Evolutionary conservation across 2,329 filamentous ascomycete genomes (phyloP).

Genomic region (Leptodontidium sp.): DNA sequence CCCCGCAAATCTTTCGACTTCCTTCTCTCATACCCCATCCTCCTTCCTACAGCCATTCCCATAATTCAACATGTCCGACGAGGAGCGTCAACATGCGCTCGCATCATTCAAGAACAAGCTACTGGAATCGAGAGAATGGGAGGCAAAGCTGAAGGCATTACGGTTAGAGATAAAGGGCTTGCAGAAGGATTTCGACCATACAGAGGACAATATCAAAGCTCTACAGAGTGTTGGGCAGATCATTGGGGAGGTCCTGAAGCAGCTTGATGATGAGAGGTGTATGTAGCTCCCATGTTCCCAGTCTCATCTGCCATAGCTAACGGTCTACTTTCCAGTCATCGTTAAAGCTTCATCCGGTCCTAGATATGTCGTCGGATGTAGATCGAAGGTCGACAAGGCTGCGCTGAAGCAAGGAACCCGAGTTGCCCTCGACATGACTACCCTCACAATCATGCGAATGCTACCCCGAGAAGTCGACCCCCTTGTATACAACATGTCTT

Average conservation of each 20-base stretch:
- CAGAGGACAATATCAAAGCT: slow-evolving; percentile 99
- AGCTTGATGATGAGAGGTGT: slow-evolving; percentile 99
- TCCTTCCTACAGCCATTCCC: neutral
- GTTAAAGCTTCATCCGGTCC: slow-evolving; percentile 98
- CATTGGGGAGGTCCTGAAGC: slow-evolving; percentile 98
- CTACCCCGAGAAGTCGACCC: slow-evolving; percentile 97
- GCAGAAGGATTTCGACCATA: slow-evolving; percentile 94
- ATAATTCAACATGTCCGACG: slow-evolving; percentile 49
- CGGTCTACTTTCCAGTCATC: slow-evolving; percentile 70
- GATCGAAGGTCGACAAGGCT: slow-evolving; percentile 95
- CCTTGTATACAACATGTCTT: slow-evolving; percentile 99
- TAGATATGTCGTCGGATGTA: slow-evolving; percentile 96
- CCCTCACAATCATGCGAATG: slow-evolving; percentile 99
- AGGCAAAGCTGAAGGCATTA: slow-evolving; percentile 93
- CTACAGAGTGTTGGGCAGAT: slow-evolving; percentile 99
- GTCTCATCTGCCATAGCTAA: slow-evolving; percentile 33
- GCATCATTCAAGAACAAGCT: slow-evolving; percentile 81
- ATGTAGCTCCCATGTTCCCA: slow-evolving; percentile 51
- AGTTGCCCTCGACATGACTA: slow-evolving; percentile 98
- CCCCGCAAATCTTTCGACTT: neutral
- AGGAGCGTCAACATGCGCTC: slow-evolving; percentile 72
- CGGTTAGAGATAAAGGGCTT: slow-evolving; percentile 95
- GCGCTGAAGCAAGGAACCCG: slow-evolving; percentile 99
- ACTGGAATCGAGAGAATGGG: slow-evolving; percentile 97
- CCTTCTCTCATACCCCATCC: neutral